phyloP scores from a whole-genome alignment of 208 protist species.

The Acanthamoeba rhysodes region DNA sequence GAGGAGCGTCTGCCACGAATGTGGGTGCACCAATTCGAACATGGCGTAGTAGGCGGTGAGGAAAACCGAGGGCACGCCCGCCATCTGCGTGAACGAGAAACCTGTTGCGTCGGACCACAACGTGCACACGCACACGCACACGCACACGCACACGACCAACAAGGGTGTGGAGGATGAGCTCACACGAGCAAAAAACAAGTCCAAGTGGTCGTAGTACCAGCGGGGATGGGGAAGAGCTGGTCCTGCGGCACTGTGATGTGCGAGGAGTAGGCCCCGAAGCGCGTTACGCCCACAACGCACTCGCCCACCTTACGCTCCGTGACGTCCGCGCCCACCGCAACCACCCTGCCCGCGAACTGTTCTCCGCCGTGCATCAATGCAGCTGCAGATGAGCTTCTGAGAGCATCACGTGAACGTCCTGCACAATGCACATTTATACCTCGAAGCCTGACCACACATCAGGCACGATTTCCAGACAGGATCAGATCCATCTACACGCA shows the following conservation, averaged over 20 bases:
- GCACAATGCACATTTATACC: not conserved
- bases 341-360: not conserved
- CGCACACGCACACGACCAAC: too few relatives aligned
- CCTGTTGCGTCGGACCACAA: not conserved
- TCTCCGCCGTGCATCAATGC: not conserved
- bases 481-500: not conserved
- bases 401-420: not conserved
- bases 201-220: not conserved
- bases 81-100: constrained; percentile 54
- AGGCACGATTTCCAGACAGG: not conserved
- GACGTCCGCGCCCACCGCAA: constrained; percentile 1
- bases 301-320: constrained; percentile 23
- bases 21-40: constrained; percentile 59
- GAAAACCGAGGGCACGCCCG: constrained; percentile 17
- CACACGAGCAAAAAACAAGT: not conserved
- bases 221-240: constrained; percentile 54
- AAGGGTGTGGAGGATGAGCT: not conserved
- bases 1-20: constrained; percentile 19
- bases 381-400: not conserved
- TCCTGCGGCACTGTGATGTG: constrained; percentile 51
- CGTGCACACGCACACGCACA: too few relatives aligned
- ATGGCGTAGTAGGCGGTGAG: constrained; percentile 69
- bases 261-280: constrained; percentile 6
- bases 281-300: constrained; percentile 38
- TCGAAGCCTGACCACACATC: not conserved